Conservation (phyloP, 139 green algal species). For the Micromonas commoda region DNA sequence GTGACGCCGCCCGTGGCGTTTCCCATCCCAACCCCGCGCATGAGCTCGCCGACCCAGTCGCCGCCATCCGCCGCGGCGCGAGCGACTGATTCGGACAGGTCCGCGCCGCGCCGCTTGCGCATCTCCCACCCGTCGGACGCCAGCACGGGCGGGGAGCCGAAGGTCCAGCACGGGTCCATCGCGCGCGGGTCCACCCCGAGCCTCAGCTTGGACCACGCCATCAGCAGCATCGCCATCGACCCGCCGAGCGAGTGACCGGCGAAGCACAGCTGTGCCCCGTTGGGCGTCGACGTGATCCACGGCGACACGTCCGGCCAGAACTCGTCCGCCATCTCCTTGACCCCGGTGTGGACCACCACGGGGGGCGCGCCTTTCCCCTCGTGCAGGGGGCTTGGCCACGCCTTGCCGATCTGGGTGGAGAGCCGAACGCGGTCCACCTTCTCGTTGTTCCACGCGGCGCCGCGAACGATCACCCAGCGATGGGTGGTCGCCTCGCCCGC, state of each 20-base stretch:
- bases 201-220: neutral
- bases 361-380: neutral
- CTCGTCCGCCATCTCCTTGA: constrained; percentile 19
- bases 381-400: neutral
- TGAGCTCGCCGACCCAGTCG: no score
- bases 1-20: no score
- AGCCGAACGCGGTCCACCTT: neutral
- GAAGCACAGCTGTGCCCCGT: neutral
- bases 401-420: neutral
- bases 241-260: constrained; percentile 10
- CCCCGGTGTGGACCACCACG: neutral
- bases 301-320: constrained; percentile 9
- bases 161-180: neutral
- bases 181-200: neutral
- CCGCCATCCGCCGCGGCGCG: no score
- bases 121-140: neutral
- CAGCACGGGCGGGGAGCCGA: constrained; percentile 7
- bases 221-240: constrained; percentile 10
- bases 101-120: no score
- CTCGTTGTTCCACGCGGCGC: constrained; percentile 15
- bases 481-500: neutral
- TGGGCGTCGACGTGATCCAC: neutral
- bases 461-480: neutral
- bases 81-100: neutral
- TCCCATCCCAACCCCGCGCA: no score